Evolutionary conservation across 768 basidiomycete species (phyloP).

Genomic region (Amanita thiersii): DNA sequence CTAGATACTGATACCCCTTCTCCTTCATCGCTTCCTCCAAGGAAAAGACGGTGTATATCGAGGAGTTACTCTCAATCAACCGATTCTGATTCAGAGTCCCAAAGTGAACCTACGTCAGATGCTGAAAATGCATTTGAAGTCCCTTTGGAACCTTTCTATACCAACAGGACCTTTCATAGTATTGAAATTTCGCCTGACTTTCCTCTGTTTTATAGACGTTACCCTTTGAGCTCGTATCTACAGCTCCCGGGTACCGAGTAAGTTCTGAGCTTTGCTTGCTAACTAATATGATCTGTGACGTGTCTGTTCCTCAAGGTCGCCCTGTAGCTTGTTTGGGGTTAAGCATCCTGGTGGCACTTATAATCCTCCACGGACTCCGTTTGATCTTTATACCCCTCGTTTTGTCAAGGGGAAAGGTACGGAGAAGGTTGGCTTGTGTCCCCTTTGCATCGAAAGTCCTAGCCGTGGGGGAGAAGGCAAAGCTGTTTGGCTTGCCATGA

Average conservation of each 20-base stretch:
- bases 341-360: constrained; percentile 41
- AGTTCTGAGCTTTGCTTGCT: too few relatives aligned
- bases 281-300: constrained; percentile 3
- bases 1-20: constrained; percentile 7
- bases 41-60: neutral
- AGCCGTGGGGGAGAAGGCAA: constrained; percentile 58
- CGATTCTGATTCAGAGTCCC: neutral
- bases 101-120: too few relatives aligned
- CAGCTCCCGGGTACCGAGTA: constrained; percentile 31
- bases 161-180: constrained; percentile 44
- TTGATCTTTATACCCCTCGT: constrained; percentile 75
- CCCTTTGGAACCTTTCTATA: constrained; percentile 13
- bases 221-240: constrained; percentile 55
- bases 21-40: neutral
- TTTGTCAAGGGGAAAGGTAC: constrained; percentile 64
- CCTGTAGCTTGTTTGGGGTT: constrained; percentile 25
- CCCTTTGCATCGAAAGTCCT: constrained; percentile 58
- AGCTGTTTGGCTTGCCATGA: constrained; percentile 68
- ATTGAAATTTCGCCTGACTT: constrained; percentile 42
- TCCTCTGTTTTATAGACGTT: constrained; percentile 61
- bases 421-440: constrained; percentile 70
- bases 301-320: constrained; percentile 19
- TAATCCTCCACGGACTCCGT: constrained; percentile 49
- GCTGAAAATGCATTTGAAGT: neutral
- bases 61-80: neutral